Evolutionary conservation across 78 protist genomes (phyloP).

Genomic region (Monocercomonoides exilis): DNA sequence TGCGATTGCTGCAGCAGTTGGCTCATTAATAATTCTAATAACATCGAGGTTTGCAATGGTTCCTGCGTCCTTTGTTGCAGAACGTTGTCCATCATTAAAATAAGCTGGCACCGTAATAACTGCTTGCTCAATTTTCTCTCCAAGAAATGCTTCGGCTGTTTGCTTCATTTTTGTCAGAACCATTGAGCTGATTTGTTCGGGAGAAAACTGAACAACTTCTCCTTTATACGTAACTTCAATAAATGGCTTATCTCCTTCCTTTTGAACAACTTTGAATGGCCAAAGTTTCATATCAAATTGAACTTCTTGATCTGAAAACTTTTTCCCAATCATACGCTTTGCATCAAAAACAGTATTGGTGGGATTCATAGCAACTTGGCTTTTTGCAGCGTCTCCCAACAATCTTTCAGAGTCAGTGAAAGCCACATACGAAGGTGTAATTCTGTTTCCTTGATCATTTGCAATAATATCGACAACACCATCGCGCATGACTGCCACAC

Average conservation of each 20-base stretch:
- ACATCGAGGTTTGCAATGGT: conserved; percentile 68
- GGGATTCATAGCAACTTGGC: conserved; percentile 25
- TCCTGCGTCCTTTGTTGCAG: conserved; percentile 91
- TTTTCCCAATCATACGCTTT: conserved; percentile 34
- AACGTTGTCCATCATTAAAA: conserved; percentile 62
- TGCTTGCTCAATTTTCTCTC: conserved; percentile 21
- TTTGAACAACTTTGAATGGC: conserved; percentile 71
- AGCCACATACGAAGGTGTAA: conserved; percentile 32
- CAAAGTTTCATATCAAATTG: conserved; percentile 68
- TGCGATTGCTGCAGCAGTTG: conserved; percentile 97
- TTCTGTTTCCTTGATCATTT: conserved; percentile 95
- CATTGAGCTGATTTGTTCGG: conserved; percentile 43
- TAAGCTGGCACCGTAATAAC: conserved; percentile 70
- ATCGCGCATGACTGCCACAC: conserved; percentile 62
- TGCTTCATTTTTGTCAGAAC: conserved; percentile 48
- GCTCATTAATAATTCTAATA: conserved; percentile 85
- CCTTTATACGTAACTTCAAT: conserved; percentile 24
- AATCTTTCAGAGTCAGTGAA: conserved; percentile 55
- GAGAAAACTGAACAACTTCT: background rate
- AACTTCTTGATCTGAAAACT: background rate
- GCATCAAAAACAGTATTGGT: conserved; percentile 21
- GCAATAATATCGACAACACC: conserved; percentile 85
- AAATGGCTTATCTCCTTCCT: conserved; percentile 32
- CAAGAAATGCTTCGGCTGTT: conserved; percentile 25
- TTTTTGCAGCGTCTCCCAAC: conserved; percentile 76